Conservation (phyloP, 805 yeast genomes). For the Danielia oregonensis region DNA sequence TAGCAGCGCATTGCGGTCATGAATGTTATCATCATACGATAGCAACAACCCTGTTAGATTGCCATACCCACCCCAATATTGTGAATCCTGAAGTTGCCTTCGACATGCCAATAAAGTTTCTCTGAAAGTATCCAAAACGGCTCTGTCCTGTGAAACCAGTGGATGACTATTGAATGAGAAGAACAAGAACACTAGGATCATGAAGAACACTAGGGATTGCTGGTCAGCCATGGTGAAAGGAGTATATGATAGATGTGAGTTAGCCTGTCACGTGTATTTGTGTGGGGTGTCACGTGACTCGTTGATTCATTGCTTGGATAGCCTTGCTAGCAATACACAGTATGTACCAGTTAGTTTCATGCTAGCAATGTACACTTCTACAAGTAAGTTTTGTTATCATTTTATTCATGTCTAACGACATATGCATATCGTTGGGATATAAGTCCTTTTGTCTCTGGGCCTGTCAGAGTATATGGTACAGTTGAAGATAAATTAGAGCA, state of each 20-base stretch:
- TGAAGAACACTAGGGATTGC: slow-evolving; percentile 29
- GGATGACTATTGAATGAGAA: slow-evolving; percentile 29
- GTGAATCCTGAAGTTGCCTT: slow-evolving; percentile 32
- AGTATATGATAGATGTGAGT: neutral
- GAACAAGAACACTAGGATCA: slow-evolving; percentile 34
- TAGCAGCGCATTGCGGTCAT: slow-evolving; percentile 42
- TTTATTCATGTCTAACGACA: slow-evolving; percentile 1
- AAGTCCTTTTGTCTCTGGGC: neutral
- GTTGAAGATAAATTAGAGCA: neutral
- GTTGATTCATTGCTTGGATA: too few relatives aligned
- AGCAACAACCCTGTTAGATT: slow-evolving; percentile 70
- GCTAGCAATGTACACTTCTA: too few relatives aligned
- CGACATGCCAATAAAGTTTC: slow-evolving; percentile 17
- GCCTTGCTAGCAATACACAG: too few relatives aligned
- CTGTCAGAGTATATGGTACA: neutral
- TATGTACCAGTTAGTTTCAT: too few relatives aligned
- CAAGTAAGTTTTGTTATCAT: too few relatives aligned
- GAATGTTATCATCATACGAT: slow-evolving; percentile 56
- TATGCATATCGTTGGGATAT: neutral
- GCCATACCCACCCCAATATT: slow-evolving; percentile 55
- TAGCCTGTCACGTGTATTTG: too few relatives aligned
- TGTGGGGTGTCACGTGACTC: too few relatives aligned
- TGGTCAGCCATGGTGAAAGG: slow-evolving; percentile 19
- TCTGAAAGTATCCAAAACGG: slow-evolving; percentile 23
- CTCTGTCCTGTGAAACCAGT: slow-evolving; percentile 22